phyloP scores from a whole-genome alignment of 768 basidiomycete species.

The Termitomyces eurrhizus region DNA sequence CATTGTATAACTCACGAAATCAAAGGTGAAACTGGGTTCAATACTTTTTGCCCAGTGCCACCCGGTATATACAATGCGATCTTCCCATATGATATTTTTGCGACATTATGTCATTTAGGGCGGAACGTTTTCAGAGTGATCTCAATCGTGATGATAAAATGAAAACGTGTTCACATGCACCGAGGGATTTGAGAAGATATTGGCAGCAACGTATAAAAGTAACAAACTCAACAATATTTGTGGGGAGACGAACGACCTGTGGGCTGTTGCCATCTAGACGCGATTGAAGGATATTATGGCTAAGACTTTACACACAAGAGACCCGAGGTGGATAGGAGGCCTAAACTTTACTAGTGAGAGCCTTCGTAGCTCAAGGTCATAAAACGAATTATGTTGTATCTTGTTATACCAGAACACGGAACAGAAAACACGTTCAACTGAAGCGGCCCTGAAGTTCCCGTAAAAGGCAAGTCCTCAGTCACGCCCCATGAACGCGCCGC shows the following conservation, averaged over 20 bases:
- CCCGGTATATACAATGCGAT: too few species aligned
- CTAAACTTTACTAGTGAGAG: background rate
- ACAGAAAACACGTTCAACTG: background rate
- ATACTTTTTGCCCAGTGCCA: too few species aligned
- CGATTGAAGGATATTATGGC: background rate
- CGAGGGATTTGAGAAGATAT: background rate
- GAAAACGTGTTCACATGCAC: background rate
- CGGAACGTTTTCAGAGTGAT: too few species aligned
- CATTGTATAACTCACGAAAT: too few species aligned
- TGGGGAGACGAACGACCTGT: background rate
- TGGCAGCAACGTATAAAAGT: background rate
- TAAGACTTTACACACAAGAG: background rate
- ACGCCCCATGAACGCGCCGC: constrained; percentile 6
- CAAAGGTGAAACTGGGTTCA: too few species aligned
- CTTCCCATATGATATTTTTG: too few species aligned
- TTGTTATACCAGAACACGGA: background rate
- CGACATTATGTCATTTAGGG: too few species aligned
- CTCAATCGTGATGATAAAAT: background rate
- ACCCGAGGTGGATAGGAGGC: background rate
- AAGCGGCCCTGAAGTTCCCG: background rate
- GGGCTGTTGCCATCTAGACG: background rate
- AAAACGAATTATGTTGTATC: too few species aligned
- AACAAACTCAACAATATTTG: background rate
- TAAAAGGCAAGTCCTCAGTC: constrained; percentile 4
- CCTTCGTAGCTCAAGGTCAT: background rate